These are phyloP conservation scores for Pseudocercospora eumusae DNA, from an alignment of 2,329 filamentous ascomycete genomes.

Conservation along the genomic window DNA sequence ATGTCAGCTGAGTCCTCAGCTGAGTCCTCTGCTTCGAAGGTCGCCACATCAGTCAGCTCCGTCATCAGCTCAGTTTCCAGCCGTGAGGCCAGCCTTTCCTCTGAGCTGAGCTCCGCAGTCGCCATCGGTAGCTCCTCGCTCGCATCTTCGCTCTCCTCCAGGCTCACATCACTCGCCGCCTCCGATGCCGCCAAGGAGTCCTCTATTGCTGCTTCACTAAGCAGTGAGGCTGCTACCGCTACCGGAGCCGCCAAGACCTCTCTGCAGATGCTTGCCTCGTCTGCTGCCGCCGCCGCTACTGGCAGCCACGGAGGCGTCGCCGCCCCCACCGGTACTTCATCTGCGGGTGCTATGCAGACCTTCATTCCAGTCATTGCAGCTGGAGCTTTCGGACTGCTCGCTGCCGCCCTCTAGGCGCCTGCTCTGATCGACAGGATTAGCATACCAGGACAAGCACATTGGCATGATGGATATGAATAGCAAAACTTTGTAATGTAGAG, in stretches of 20 bases:
- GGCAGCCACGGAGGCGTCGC: neutral
- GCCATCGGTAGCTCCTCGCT: neutral
- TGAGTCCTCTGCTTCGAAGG: neutral
- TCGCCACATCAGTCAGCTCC: slow-evolving; percentile 4
- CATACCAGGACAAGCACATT: neutral
- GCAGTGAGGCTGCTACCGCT: neutral
- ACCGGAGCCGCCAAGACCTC: slow-evolving; percentile 5
- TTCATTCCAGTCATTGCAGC: neutral
- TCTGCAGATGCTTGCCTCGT: neutral
- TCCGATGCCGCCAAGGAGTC: slow-evolving; percentile 4
- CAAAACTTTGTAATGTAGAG: neutral
- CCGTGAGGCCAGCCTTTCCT: neutral
- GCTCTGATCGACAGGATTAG: neutral
- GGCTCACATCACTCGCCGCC: neutral
- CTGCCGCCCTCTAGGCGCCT: slow-evolving; percentile 2
- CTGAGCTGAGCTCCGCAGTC: neutral
- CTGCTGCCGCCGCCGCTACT: neutral
- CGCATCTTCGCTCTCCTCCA: neutral
- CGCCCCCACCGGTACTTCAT: neutral
- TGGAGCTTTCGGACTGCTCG: slow-evolving; percentile 1
- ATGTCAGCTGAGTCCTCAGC: neutral
- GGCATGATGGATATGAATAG: neutral
- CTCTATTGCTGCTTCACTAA: neutral
- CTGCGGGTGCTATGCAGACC: slow-evolving; percentile 2
- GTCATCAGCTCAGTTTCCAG: slow-evolving; percentile 2